These are phyloP conservation scores for Darksidea phi DNA, from an alignment of 495 filamentous ascomycete species.

Conservation along the genomic window DNA sequence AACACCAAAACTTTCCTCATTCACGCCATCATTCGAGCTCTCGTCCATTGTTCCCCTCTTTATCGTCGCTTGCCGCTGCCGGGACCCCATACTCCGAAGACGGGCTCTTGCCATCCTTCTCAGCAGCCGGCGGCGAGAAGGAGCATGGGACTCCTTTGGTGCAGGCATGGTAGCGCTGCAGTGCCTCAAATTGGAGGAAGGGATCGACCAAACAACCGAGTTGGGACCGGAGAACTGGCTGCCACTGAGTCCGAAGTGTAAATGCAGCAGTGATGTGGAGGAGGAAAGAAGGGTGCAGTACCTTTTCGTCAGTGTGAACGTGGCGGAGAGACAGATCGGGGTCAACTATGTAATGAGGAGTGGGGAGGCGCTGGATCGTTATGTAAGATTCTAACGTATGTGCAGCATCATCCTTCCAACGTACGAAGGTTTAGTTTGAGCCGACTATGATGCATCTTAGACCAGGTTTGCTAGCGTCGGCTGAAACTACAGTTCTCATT, in stretches of 20 bases:
- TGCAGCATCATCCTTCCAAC: too few species aligned
- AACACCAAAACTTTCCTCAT: constrained; percentile 20
- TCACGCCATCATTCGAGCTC: constrained; percentile 36
- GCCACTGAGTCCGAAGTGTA: constrained; percentile 12
- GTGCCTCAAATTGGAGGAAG: constrained; percentile 31
- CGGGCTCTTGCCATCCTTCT: constrained; percentile 30
- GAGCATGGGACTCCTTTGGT: constrained; percentile 33
- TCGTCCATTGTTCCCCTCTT: constrained; percentile 35
- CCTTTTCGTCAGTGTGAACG: constrained; percentile 24
- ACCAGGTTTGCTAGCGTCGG: too few species aligned
- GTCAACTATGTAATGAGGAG: constrained; percentile 25
- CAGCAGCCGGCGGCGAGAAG: constrained; percentile 31
- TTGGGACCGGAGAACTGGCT: constrained; percentile 25
- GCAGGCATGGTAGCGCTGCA: constrained; percentile 31
- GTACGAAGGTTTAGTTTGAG: too few species aligned
- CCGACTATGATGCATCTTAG: too few species aligned
- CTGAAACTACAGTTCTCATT: too few species aligned
- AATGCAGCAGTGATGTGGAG: background rate
- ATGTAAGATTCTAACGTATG: constrained; percentile 28
- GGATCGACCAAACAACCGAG: constrained; percentile 15
- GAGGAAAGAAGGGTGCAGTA: constrained; percentile 25
- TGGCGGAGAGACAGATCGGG: constrained; percentile 25
- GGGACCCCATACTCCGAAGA: constrained; percentile 30
- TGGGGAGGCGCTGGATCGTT: constrained; percentile 20
- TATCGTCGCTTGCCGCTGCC: constrained; percentile 31